phyloP scores from a whole-genome alignment of 1,139 yeast species.

The Scheffersomyces illinoinensis region DNA sequence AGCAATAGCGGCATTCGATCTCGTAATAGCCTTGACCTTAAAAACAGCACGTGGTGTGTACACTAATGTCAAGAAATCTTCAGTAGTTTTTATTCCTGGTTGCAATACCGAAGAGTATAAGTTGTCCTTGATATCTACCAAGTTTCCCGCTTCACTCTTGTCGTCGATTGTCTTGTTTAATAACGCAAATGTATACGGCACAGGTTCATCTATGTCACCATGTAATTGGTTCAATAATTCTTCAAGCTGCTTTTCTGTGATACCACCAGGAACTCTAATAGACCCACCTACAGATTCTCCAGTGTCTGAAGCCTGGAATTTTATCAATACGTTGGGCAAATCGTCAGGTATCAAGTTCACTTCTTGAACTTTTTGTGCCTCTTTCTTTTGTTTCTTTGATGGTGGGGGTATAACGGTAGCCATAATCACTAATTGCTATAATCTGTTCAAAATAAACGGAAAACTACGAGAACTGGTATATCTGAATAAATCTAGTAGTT shows the following conservation, averaged over 20 bases:
- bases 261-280: conserved; percentile 87
- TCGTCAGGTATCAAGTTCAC: conserved; percentile 75
- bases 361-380: conserved; percentile 79
- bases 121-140: conserved; percentile 76
- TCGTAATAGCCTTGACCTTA: conserved; percentile 86
- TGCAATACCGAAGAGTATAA: conserved; percentile 77
- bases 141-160: conserved; percentile 35
- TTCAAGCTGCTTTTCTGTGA: conserved; percentile 84
- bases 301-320: conserved; percentile 93
- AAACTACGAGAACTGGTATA: neutral
- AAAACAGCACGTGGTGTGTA: conserved; percentile 95
- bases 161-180: conserved; percentile 42
- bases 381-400: conserved; percentile 82
- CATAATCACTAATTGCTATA: conserved; percentile 42
- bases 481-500: neutral
- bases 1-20: conserved; percentile 89
- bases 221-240: conserved; percentile 76
- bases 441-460: neutral
- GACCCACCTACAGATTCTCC: conserved; percentile 87
- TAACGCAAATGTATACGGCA: conserved; percentile 85
- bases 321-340: conserved; percentile 82
- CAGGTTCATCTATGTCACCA: conserved; percentile 74
- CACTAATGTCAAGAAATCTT: conserved; percentile 86
- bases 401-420: conserved; percentile 95
- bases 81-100: conserved; percentile 87